Evolutionary conservation across 768 basidiomycete genomes (phyloP), one percentile per base, ranked within the genome.

Genomic region (Boletales sp.): DNA sequence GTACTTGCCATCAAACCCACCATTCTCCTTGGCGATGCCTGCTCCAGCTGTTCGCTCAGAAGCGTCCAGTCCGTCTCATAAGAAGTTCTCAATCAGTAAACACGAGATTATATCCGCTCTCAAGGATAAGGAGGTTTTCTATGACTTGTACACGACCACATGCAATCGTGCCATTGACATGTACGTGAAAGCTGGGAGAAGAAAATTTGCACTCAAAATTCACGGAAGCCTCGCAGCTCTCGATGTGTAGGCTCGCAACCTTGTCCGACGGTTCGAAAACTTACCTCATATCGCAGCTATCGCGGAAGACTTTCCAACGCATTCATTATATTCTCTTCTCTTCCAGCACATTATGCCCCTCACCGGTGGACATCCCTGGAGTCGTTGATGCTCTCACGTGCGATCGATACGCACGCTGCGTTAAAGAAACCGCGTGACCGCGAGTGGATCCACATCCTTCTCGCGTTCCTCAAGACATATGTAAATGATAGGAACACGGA

Each of bases 211-310:
- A 10, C 71, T 94, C 32, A 87, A 87, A 57, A 69, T 97, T 43
- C 89, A 94, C 53, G 90, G 89, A 2, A 85, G 80, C 59, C 74
- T 97, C 14, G 95, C 94, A 4, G 90, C 88, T 14, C 78, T 98
- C 34, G 94, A 97, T 56, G 67, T 86, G 95, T 97, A 72, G 55
- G 92, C 71, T n/a, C 4, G 11, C 19, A 32, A 35, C 56, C 39
- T 34, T 39, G 32, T 27, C 38, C n/a, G 19, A 40, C n/a, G 34
- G 24, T 43, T 36, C 24, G 34, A 32, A 42, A 43, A 41, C 45
- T 61, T 21, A 64, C 31, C 47, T 53, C n/a, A 15, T 43, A 40
- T 40, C 46, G 27, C 54, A 94, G 92, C 7, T 78, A 86, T 65
- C 86, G 90, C 32, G 79, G 77, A 32, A 81, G 82, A 14, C 70